phyloP scores from a whole-genome alignment of 2,329 filamentous ascomycete genomes.

The Gaeumannomyces tritici region DNA sequence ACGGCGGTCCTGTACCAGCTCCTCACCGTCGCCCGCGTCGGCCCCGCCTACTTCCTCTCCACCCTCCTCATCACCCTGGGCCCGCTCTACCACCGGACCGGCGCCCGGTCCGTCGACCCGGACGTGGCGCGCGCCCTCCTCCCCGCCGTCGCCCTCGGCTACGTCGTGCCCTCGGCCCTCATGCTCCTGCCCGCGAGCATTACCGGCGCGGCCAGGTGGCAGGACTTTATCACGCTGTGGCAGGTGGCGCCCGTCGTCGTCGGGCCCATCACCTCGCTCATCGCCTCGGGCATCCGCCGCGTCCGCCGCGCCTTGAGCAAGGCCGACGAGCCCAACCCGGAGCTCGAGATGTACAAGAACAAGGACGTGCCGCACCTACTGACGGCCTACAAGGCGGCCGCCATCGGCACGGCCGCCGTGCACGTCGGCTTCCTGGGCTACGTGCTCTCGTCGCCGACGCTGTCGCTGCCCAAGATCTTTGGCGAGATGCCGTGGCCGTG shows the following conservation, averaged over 20 bases:
- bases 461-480: background rate
- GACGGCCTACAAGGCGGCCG: background rate
- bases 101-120: slow-evolving; percentile 1
- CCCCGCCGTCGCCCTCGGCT: slow-evolving; percentile 6
- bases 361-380: slow-evolving; percentile 1
- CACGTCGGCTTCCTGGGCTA: background rate
- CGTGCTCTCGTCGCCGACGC: background rate
- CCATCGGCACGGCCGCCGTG: background rate
- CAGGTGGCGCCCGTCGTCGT: slow-evolving; percentile 9
- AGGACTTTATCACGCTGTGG: slow-evolving; percentile 9
- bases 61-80: background rate
- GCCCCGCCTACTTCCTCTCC: slow-evolving; percentile 5
- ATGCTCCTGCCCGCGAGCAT: slow-evolving; percentile 7
- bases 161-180: slow-evolving; percentile 8
- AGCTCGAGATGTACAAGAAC: background rate
- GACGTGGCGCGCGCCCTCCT: slow-evolving; percentile 6
- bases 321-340: too few relatives aligned
- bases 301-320: too few relatives aligned
- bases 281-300: too few relatives aligned
- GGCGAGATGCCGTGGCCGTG: background rate
- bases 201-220: background rate
- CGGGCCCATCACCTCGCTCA: background rate
- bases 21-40: background rate
- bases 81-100: slow-evolving; percentile 1
- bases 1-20: background rate